phyloP scores from a whole-genome alignment of 1,284 basidiomycete species.

The Tranzscheliella williamsii region DNA sequence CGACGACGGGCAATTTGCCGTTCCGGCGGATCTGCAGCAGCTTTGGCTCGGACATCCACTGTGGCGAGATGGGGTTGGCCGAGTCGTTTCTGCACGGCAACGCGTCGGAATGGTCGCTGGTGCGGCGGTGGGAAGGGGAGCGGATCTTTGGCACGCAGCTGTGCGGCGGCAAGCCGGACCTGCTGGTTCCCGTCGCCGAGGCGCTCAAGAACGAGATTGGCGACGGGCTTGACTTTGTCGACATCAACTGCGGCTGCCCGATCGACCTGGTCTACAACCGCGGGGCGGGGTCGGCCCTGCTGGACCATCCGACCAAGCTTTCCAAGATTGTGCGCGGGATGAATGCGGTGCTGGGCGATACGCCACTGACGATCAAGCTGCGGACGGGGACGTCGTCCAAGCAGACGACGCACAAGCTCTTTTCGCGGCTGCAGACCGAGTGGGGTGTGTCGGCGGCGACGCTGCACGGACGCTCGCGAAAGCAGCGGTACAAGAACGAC shows the following conservation, averaged over 20 bases:
- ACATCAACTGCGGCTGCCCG: conserved; percentile 94
- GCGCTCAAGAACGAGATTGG: conserved; percentile 71
- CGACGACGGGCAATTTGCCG: conserved; percentile 93
- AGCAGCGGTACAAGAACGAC: conserved; percentile 59
- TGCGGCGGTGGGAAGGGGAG: conserved; percentile 75
- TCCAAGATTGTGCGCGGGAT: conserved; percentile 88
- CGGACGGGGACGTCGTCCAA: conserved; percentile 75
- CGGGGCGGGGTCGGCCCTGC: conserved; percentile 85
- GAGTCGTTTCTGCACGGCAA: conserved; percentile 52
- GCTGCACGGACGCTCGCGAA: conserved; percentile 74
- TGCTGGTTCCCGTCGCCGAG: conserved; percentile 82
- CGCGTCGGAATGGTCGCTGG: conserved; percentile 55
- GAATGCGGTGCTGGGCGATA: conserved; percentile 85
- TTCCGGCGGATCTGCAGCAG: conserved; percentile 86
- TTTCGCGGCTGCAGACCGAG: conserved; percentile 77
- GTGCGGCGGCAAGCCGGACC: conserved; percentile 64
- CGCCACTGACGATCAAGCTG: conserved; percentile 93
- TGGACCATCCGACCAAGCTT: conserved; percentile 79
- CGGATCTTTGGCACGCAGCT: conserved; percentile 85
- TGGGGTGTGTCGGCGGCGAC: conserved; percentile 81
- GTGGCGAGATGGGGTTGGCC: conserved; percentile 75
- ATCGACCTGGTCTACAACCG: conserved; percentile 93
- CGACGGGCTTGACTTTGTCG: conserved; percentile 80
- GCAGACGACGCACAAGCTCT: conserved; percentile 74
- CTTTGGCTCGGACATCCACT: conserved; percentile 91